Percentiles rank a stretch among this genome's conserved stretches.
phyloP scores from a whole-genome alignment of 129 eudicot species.

The Sambucus nigra region DNA sequence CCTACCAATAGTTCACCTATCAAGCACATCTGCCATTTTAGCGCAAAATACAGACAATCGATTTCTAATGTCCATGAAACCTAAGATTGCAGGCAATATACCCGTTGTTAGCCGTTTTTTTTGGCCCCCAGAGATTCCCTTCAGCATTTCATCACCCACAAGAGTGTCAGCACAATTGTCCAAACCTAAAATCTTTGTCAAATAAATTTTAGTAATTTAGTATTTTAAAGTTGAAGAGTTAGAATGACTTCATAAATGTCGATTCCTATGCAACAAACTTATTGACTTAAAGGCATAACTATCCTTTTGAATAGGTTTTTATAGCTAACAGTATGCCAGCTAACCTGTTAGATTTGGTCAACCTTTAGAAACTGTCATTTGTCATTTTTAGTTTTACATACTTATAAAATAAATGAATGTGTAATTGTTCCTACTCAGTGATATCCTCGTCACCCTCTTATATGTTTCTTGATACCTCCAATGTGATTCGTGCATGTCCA shows the following conservation, averaged over 20 bases:
- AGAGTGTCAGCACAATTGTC: constrained; percentile 80
- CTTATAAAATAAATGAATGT: too few relatives aligned
- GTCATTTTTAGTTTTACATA: too few relatives aligned
- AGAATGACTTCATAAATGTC: not conserved
- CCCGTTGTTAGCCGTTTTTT: constrained; percentile 97
- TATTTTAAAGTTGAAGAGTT: not conserved
- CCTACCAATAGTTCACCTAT: constrained; percentile 87
- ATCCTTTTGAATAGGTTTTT: not conserved
- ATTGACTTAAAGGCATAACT: not conserved
- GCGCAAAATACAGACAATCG: not conserved
- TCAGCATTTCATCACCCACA: constrained; percentile 98
- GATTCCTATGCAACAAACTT: not conserved
- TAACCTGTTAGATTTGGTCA: not conserved
- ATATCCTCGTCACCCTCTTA: not conserved
- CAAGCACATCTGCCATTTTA: constrained; percentile 19
- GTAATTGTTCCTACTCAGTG: too few relatives aligned
- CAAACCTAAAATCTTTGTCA: constrained; percentile 90
- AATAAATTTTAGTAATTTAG: constrained; percentile 25
- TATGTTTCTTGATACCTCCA: not conserved
- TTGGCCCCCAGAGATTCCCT: constrained; percentile 97
- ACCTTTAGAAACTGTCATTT: not conserved
- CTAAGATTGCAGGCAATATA: constrained; percentile 15
- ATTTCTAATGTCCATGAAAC: constrained; percentile 5
- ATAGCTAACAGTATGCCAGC: not conserved
- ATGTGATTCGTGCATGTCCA: not conserved